Evolutionary conservation across 805 yeast species (phyloP), one percentile per base, ranked within the genome.

Genomic region (Scheffersomyces amazonensis): DNA sequence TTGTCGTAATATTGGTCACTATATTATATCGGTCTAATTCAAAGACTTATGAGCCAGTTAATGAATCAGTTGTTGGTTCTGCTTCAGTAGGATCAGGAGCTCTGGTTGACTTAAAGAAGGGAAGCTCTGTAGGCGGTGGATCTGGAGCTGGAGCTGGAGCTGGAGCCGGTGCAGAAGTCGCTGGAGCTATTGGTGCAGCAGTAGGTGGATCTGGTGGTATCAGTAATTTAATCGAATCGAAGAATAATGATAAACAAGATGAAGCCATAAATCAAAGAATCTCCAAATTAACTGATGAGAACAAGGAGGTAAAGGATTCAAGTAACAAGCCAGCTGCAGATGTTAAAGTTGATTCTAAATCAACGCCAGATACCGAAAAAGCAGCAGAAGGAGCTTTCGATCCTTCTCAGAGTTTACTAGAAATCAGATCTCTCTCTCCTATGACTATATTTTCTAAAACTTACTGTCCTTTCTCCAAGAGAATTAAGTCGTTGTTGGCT

Each of bases 401-500:
- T 48, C 64, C 71, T 2, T 65, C 57, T 12, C 52, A 58, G 34
- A 73, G 58, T 38, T 78, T 80, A 43, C 60, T 73, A 30, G 72
- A 70, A 36, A 83, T 86, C 23, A 54, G 89, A 37, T 48, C 72
- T 6, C 46, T 78, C 32, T 69, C 87, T 1, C 93, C 95, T 13
- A 76, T 85, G 53, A 75, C 80, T 13, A 63, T 86, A 4, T 79
- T 80, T 49, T 81, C 69, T 39, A 69, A 69, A 43, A 49, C 70
- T 2, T 60, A 67, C 53, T 86, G 96, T 64, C 97, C 96, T 21
- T 87, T 70, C 60, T 85, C 95, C 16, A 76, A 74, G 53, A 71
- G 69, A 38, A 73, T 90, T 52, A 93, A 90, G 65, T 69, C 73
- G 18, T 65, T 90, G 31, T 68, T 91, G 32, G 59, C 62, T 15